Base-by-base conservation (phyloP, 768 basidiomycete species). In the Auricularia sp. region DNA sequence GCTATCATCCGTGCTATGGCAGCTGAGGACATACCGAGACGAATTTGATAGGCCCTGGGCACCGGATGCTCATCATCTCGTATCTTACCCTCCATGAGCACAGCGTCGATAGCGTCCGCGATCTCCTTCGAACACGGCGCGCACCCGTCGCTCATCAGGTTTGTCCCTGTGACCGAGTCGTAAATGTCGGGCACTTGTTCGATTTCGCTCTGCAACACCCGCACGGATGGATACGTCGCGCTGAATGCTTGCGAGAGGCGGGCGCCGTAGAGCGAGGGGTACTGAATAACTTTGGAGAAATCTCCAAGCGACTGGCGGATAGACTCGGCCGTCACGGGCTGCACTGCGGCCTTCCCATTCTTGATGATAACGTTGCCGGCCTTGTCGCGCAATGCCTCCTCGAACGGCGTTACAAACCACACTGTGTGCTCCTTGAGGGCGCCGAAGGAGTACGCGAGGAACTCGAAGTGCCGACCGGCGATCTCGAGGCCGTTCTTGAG, bases 191-290 rank as follows among this genome's bases (percentile, higher is more conserved):
- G 80, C 84, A 91, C 91, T 68, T 93, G 79, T 21, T 73, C n/a
- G 51, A 81, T 72, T 69, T 81, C 74, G 54, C 78, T 67, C 2
- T 72, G 73, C 8, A 67, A 64, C 60, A 93, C 84, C 21, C 71
- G 73, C n/a, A 91, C 84, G 1, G 88, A 88, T 0, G 86, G 83
- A 66, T 90, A 86, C 2, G 92, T 94, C 2, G 88, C 86, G 0
- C 89, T 90, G 70, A 94, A 92, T 0, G 89, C 88, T 74, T 91
- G 91, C 7, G 88, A 86, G 64, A 93, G 76, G 21, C 92, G 83
- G 14, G 92, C 92, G 5, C 90, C 92, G 68, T 84, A 90, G 73
- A 88, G 90, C 5, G 92, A 91, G 2, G 92, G 92, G 34, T 74
- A 77, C 56, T 71, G 73, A 35, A 85, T 74, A 10, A 87, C 73